phyloP scores from a whole-genome alignment of 2,329 filamentous ascomycete genomes.

The Periglandula ipomoeae region DNA sequence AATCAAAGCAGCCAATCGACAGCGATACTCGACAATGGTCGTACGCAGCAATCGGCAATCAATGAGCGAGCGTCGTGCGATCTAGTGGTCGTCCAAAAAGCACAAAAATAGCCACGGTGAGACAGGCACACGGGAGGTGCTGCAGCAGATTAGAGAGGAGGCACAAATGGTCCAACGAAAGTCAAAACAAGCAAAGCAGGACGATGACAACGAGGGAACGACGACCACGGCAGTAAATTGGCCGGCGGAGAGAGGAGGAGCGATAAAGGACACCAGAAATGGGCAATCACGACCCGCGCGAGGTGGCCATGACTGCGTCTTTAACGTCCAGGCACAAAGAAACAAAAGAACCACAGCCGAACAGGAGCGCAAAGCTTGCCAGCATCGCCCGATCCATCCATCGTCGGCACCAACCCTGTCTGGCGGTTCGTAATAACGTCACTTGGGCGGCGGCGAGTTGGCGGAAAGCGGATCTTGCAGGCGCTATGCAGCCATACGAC shows the following conservation, averaged over 20 bases:
- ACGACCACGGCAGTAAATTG: not conserved
- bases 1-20: not conserved
- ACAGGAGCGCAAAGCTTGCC: not conserved
- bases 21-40: not conserved
- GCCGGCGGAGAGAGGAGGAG: not conserved
- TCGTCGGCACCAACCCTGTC: not conserved
- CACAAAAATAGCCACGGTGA: not conserved
- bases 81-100: constrained; percentile 3
- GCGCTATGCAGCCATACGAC: not conserved
- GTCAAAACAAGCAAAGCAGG: not conserved
- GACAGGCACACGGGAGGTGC: constrained; percentile 2
- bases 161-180: not conserved
- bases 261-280: not conserved
- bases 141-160: not conserved
- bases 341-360: not conserved
- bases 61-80: not conserved
- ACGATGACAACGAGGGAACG: not conserved
- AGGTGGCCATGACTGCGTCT: not conserved
- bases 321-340: not conserved
- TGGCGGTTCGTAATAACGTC: not conserved
- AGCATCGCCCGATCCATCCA: not conserved
- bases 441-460: not conserved
- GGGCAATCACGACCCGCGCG: not conserved
- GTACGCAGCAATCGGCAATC: not conserved
- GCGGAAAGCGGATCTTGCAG: not conserved